A percentile compares a stretch with the other conserved stretches of the same genome.
Conservation (phyloP, 1,284 basidiomycete genomes). For the Marasmius sp. region DNA sequence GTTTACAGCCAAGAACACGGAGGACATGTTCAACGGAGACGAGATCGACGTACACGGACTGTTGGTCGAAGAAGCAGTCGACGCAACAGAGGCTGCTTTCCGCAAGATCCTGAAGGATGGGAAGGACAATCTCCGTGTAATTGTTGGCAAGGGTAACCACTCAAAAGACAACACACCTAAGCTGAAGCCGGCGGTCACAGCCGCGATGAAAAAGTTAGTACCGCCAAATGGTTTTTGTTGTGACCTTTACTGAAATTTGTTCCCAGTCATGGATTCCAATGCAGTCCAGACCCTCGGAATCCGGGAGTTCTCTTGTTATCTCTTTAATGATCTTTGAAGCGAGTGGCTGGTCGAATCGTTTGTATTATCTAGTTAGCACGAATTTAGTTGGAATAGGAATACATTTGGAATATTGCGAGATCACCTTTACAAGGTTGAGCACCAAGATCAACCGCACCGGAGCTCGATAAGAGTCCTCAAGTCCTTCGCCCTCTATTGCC, state of each 20-base stretch:
- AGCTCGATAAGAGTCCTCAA: not conserved
- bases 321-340: not conserved
- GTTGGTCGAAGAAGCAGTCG: constrained; percentile 70
- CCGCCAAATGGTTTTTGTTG: not conserved
- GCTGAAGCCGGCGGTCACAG: constrained; percentile 72
- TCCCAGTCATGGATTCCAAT: constrained; percentile 9
- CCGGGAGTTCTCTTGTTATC: constrained; percentile 4
- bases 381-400: too few relatives aligned
- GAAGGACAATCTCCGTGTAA: constrained; percentile 61
- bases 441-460: too few relatives aligned
- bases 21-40: constrained; percentile 22
- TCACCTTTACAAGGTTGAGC: too few relatives aligned
- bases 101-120: constrained; percentile 54
- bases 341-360: not conserved
- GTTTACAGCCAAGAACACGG: constrained; percentile 17
- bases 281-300: constrained; percentile 6
- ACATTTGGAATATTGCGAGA: too few relatives aligned
- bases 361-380: too few relatives aligned
- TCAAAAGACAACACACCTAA: constrained; percentile 66
- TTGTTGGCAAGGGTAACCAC: constrained; percentile 80
- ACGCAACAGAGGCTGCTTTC: constrained; percentile 60
- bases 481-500: not conserved
- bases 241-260: not conserved
- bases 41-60: constrained; percentile 80
- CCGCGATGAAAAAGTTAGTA: constrained; percentile 58